Conservation (phyloP, 768 basidiomycete genomes). For the Phaffia tasmanica region DNA sequence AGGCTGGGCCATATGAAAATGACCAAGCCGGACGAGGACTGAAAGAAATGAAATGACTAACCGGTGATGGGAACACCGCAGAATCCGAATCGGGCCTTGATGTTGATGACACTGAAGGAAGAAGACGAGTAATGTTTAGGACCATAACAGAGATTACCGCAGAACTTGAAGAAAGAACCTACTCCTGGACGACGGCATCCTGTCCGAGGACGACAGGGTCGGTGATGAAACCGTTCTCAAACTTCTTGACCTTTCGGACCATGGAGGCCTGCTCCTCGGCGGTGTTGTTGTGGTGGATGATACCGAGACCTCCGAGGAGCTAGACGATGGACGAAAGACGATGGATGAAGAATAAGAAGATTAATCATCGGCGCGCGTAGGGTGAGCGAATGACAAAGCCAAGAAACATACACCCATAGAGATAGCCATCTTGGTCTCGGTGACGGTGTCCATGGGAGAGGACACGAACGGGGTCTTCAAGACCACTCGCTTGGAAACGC, state of each 20-base stretch:
- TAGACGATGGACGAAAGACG: constrained; percentile 1
- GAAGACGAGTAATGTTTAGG: too few species aligned
- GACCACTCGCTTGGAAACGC: constrained; percentile 74
- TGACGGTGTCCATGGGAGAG: constrained; percentile 99
- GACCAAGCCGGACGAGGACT: constrained; percentile 8
- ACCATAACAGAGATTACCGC: not conserved
- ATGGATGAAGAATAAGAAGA: not conserved
- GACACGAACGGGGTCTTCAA: constrained; percentile 95
- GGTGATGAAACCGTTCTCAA: constrained; percentile 96
- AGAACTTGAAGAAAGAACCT: constrained; percentile 22
- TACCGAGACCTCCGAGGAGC: constrained; percentile 91
- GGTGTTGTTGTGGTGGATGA: constrained; percentile 83
- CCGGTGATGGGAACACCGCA: constrained; percentile 96
- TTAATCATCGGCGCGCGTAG: too few species aligned
- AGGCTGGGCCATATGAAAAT: constrained; percentile 20
- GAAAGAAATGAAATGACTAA: constrained; percentile 42
- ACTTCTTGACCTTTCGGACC: constrained; percentile 95
- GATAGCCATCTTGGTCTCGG: constrained; percentile 53
- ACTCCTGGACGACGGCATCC: constrained; percentile 61
- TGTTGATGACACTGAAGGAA: constrained; percentile 54
- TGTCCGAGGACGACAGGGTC: constrained; percentile 85
- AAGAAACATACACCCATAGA: constrained; percentile 30
- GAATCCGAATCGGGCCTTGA: constrained; percentile 84
- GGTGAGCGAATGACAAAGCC: not conserved
- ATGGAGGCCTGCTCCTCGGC: constrained; percentile 81